Evolutionary conservation across 129 eudicot species (phyloP).

Genomic region (Scalesia atractyloides): DNA sequence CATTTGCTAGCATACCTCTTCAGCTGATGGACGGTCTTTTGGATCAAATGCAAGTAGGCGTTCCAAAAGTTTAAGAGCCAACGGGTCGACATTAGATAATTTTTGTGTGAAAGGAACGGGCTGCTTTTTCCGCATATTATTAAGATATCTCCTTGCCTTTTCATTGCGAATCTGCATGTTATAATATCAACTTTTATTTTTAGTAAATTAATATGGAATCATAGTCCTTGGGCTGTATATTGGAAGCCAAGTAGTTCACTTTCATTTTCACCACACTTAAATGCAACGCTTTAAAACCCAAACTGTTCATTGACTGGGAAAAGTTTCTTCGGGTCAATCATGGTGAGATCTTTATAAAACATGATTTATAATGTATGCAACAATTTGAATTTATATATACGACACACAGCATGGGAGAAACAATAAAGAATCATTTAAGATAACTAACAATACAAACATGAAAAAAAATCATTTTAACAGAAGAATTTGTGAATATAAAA

Average conservation of each 20-base stretch:
- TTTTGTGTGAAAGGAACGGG: constrained; percentile 74
- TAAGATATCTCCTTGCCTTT: constrained; percentile 89
- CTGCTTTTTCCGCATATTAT: constrained; percentile 74
- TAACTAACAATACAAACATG: not conserved
- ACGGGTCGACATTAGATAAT: constrained; percentile 68
- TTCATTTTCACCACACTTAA: constrained; percentile 1
- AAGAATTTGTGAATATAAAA: too few species aligned
- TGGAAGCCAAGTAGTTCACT: constrained; percentile 2
- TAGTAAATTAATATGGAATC: not conserved
- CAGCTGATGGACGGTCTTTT: constrained; percentile 91
- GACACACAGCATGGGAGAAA: not conserved
- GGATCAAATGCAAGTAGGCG: constrained; percentile 89
- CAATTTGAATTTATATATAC: not conserved
- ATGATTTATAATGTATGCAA: not conserved
- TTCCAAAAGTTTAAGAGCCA: constrained; percentile 78
- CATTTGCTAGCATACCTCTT: constrained; percentile 51
- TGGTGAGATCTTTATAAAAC: not conserved
- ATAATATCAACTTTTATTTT: not conserved
- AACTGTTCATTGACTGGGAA: not conserved
- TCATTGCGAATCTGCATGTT: constrained; percentile 79
- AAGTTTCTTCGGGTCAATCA: not conserved
- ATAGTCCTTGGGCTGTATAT: not conserved
- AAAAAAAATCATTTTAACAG: not conserved
- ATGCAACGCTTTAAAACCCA: constrained; percentile 11
- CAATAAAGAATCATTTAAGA: not conserved